Conservation (phyloP, 495 filamentous ascomycete genomes). For the Copromyces sp. region DNA sequence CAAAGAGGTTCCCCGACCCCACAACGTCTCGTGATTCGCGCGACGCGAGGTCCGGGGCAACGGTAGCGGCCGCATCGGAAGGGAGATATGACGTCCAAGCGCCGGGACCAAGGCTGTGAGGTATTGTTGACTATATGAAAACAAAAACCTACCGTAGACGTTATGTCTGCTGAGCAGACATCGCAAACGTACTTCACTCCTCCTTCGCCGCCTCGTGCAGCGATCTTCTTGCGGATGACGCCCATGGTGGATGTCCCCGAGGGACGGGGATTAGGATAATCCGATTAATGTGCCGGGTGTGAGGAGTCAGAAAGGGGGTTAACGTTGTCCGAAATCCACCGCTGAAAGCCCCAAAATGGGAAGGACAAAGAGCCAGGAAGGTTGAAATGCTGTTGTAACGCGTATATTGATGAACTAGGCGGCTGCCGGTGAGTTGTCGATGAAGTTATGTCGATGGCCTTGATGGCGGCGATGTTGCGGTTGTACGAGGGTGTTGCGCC, state of each 20-base stretch:
- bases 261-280: constrained; percentile 6
- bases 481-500: constrained; percentile 4
- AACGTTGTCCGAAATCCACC: constrained; percentile 3
- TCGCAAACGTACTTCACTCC: constrained; percentile 95
- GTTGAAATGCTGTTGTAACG: constrained; percentile 2
- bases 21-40: constrained; percentile 3
- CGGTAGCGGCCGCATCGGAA: background rate
- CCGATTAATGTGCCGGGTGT: constrained; percentile 12
- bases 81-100: background rate
- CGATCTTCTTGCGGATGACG: constrained; percentile 93
- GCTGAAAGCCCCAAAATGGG: constrained; percentile 7
- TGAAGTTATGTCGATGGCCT: constrained; percentile 6
- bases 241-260: constrained; percentile 51
- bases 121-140: background rate
- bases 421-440: constrained; percentile 7
- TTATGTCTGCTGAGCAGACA: constrained; percentile 90
- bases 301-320: constrained; percentile 2
- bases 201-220: constrained; percentile 76
- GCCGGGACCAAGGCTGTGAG: background rate
- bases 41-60: constrained; percentile 1
- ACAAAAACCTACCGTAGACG: constrained; percentile 64
- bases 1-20: constrained; percentile 5
- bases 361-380: background rate
- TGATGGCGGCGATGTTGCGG: constrained; percentile 6
- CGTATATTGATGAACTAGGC: constrained; percentile 17